Base-by-base conservation (phyloP, 163 green algal species). In the Chlorella variabilis region DNA sequence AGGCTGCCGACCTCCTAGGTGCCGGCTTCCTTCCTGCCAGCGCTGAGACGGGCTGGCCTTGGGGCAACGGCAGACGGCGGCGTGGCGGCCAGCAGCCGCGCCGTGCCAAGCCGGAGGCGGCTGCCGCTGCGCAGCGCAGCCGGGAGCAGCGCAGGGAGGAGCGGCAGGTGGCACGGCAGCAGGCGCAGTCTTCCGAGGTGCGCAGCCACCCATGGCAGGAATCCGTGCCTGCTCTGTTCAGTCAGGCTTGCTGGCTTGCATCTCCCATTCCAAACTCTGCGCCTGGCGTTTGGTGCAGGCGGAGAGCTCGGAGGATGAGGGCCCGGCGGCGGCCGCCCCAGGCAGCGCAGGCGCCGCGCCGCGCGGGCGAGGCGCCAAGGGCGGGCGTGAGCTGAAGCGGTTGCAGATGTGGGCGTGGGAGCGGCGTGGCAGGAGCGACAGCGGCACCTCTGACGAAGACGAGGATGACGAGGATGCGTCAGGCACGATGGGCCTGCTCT, bases 341-440 rank as follows among this genome's bases (percentile, higher is more conserved):
- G 31, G 29, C 13, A 54, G 49, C 33, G 48, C 45, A 45, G 70
- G 70, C 70, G 41, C 20, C 54, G 38, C 23, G 21, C 39, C 39
- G 27, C 70, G 45, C 15, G 20, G 71, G 34, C 25, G 34, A 33
- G 34, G 9, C 36, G 17, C 27, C 73, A 80, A 80, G 38, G 73
- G 54, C 3, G 73, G 73, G 1, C 73, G 73, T 4, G 73, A 80
- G 73, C 56, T 80, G 0, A 69, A 69, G 73, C 73, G 73, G 4
- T 56, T 80, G 25, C 73, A 80, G 56, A 80, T 80, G 73, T 80
- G 73, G 73, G 73, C 73, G 25, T 80, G 73, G 73, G 73, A 80
- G 73, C 73, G 73, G 73, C 73, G 73, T 2, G 51, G 71, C 33
- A 36, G 49, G 33, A 45, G 34, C 17, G 36, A 23, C 33, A 58